A percentile compares a stretch with the other conserved stretches of the same genome.
phyloP scores from a whole-genome alignment of 176 grass and related monocot species.

The Eragrostis curvula region DNA sequence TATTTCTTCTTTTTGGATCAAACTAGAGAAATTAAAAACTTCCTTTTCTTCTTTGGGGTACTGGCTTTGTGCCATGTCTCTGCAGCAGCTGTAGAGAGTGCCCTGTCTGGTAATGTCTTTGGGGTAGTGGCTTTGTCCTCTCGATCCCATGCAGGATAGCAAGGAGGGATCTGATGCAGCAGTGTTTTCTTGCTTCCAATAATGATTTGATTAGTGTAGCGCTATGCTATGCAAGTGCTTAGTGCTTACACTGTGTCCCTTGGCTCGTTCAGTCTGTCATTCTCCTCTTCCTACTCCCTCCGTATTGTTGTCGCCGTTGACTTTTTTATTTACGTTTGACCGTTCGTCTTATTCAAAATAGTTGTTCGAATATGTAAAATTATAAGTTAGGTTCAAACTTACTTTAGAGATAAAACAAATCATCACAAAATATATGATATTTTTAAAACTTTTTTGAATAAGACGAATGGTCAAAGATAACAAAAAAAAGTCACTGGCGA shows the following conservation, averaged over 20 bases:
- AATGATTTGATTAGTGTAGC: constrained; percentile 27
- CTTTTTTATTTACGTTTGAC: too few relatives aligned
- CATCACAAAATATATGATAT: too few relatives aligned
- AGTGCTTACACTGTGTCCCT: constrained; percentile 40
- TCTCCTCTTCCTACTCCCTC: constrained; percentile 1
- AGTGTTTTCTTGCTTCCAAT: constrained; percentile 26
- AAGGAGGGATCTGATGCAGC: constrained; percentile 28
- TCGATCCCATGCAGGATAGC: constrained; percentile 34
- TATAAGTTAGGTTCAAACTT: too few relatives aligned
- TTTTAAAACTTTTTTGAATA: too few relatives aligned
- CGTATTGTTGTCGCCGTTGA: too few relatives aligned
- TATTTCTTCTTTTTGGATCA: not conserved
- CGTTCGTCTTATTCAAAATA: too few relatives aligned
- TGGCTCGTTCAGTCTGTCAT: constrained; percentile 32
- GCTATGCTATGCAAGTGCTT: constrained; percentile 24
- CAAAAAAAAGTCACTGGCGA: too few relatives aligned
- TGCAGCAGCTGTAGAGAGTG: constrained; percentile 8
- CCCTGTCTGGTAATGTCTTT: constrained; percentile 7
- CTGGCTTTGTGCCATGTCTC: constrained; percentile 37
- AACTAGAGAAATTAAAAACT: not conserved
- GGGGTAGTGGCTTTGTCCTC: constrained; percentile 23
- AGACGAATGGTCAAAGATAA: too few relatives aligned
- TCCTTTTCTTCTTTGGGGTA: not conserved
- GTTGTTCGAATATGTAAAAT: too few relatives aligned
- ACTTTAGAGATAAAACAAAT: too few relatives aligned